phyloP scores from a whole-genome alignment of 2,329 filamentous ascomycete genomes.

The Claviceps cyperi region DNA sequence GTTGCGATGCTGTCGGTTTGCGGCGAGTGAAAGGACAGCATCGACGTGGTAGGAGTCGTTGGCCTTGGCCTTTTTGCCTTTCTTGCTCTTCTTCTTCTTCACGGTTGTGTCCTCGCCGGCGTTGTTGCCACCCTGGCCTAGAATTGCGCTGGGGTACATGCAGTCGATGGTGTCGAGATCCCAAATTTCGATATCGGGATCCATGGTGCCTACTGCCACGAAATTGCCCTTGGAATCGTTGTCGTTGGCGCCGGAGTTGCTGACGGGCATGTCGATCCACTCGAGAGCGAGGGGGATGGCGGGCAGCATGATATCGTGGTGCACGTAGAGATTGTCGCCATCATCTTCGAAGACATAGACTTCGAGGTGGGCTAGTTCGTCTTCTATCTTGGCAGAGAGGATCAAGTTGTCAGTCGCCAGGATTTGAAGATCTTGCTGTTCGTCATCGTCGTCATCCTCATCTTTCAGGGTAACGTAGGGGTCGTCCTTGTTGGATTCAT shows the following conservation, averaged over 20 bases:
- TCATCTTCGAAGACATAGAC: conserved; percentile 95
- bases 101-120: conserved; percentile 56
- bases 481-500: conserved; percentile 86
- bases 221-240: conserved; percentile 69
- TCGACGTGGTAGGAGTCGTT: conserved; percentile 93
- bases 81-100: conserved; percentile 78
- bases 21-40: conserved; percentile 77
- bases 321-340: conserved; percentile 93
- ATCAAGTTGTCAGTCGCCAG: conserved; percentile 86
- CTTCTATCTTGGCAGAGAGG: conserved; percentile 84
- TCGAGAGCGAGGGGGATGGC: conserved; percentile 91
- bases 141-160: conserved; percentile 96
- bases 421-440: conserved; percentile 87
- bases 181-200: conserved; percentile 98
- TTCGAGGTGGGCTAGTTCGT: conserved; percentile 91
- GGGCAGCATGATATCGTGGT: conserved; percentile 98
- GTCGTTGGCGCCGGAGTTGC: conserved; percentile 45
- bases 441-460: conserved; percentile 55
- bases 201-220: conserved; percentile 90
- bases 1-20: conserved; percentile 87
- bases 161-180: conserved; percentile 89
- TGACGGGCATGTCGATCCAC: conserved; percentile 88
- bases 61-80: conserved; percentile 54
- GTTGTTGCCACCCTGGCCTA: conserved; percentile 56
- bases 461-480: conserved; percentile 87